Conservation (phyloP, 164 flowering plant species). For the Stephania yunnanensis region DNA sequence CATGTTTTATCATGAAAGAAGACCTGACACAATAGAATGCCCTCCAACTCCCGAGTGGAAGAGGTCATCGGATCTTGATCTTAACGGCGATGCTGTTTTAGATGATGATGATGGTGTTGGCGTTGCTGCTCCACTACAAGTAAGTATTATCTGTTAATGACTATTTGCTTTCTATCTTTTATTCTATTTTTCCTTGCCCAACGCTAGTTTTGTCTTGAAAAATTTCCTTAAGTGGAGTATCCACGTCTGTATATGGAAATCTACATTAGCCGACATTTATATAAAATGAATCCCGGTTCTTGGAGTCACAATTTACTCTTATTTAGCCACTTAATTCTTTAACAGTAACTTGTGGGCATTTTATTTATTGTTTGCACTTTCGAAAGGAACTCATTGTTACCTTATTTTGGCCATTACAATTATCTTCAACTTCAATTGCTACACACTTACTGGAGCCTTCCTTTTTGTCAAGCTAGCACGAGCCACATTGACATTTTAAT, state of each 20-base stretch:
- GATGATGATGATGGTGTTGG: slow-evolving; percentile 92
- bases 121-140: slow-evolving; percentile 44
- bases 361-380: background rate
- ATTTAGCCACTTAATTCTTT: too few relatives aligned
- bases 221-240: too few relatives aligned
- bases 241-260: background rate
- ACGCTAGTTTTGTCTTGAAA: background rate
- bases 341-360: background rate
- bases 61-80: slow-evolving; percentile 83
- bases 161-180: background rate
- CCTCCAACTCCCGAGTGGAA: slow-evolving; percentile 99
- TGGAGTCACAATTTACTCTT: too few relatives aligned
- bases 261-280: background rate
- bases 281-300: too few relatives aligned
- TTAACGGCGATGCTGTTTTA: slow-evolving; percentile 85
- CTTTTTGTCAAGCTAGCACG: too few relatives aligned
- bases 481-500: too few relatives aligned
- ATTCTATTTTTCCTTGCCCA: background rate
- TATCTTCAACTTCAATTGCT: background rate
- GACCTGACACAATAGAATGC: slow-evolving; percentile 60
- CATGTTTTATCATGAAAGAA: slow-evolving; percentile 81
- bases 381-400: background rate
- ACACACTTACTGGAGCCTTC: background rate
- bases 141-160: slow-evolving; percentile 26
- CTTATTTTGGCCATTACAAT: background rate